phyloP scores from a whole-genome alignment of 768 basidiomycete species.

The Galerina sulciceps region DNA sequence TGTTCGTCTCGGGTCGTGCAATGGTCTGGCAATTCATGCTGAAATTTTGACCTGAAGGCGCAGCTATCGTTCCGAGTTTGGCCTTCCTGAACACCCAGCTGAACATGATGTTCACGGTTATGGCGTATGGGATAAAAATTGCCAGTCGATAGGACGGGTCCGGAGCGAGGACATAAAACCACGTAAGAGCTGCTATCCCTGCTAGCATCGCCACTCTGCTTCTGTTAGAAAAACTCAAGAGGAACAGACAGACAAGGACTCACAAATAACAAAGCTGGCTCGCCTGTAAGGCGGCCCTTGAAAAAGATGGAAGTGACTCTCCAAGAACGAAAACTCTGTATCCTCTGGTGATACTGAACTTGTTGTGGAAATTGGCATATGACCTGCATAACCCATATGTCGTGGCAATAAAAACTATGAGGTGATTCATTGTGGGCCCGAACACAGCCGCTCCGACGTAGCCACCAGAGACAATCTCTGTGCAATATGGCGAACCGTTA shows the following conservation, averaged over 20 bases:
- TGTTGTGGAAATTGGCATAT: neutral
- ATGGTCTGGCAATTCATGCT: too few relatives aligned
- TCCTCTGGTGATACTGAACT: neutral
- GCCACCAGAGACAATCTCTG: neutral
- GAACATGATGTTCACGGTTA: slow-evolving; percentile 9
- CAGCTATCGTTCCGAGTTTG: neutral
- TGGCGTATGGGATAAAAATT: slow-evolving; percentile 8
- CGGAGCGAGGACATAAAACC: slow-evolving; percentile 1
- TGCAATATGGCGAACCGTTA: neutral
- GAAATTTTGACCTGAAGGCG: neutral
- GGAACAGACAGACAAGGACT: neutral
- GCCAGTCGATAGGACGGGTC: slow-evolving; percentile 5
- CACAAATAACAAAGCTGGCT: slow-evolving; percentile 10
- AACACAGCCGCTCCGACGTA: slow-evolving; percentile 2
- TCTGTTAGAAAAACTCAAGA: neutral
- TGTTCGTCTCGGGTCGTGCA: too few relatives aligned
- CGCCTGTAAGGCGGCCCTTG: slow-evolving; percentile 3
- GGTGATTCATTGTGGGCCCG: neutral
- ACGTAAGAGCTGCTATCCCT: neutral
- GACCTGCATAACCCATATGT: slow-evolving; percentile 5
- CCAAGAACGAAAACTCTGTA: slow-evolving; percentile 3
- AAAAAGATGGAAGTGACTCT: slow-evolving; percentile 6
- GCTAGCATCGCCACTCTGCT: slow-evolving; percentile 2
- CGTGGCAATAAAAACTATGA: slow-evolving; percentile 3
- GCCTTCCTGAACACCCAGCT: slow-evolving; percentile 10